Evolutionary conservation across 2,329 filamentous ascomycete species (phyloP).

Genomic region (Nemania sp.): DNA sequence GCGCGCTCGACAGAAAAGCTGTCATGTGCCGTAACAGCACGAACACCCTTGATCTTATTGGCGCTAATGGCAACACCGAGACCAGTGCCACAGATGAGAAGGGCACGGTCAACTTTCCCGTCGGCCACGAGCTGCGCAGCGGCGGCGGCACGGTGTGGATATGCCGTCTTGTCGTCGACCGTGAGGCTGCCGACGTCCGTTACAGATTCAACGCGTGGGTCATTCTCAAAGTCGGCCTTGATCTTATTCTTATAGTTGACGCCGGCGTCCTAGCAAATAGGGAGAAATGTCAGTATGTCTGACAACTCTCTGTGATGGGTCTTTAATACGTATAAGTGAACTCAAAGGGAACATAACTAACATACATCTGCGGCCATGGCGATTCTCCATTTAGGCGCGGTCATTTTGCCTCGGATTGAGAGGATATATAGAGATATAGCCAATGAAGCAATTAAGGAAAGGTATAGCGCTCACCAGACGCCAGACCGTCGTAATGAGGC

Average conservation of each 20-base stretch:
- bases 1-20: conserved; percentile 85
- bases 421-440: background rate
- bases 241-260: conserved; percentile 82
- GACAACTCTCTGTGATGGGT: background rate
- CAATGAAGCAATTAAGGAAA: background rate
- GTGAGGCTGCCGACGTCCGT: conserved; percentile 79
- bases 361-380: conserved; percentile 66
- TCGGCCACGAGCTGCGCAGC: conserved; percentile 73
- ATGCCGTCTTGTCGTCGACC: conserved; percentile 79
- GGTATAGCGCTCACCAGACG: background rate
- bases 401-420: conserved; percentile 52
- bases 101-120: conserved; percentile 78
- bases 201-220: conserved; percentile 74
- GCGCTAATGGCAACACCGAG: conserved; percentile 89
- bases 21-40: conserved; percentile 91
- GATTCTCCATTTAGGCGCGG: conserved; percentile 63
- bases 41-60: conserved; percentile 86
- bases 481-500: background rate
- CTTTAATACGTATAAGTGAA: background rate
- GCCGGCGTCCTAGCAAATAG: conserved; percentile 71
- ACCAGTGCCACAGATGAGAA: conserved; percentile 87
- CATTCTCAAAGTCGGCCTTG: conserved; percentile 76
- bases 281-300: conserved; percentile 16
- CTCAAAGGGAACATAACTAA: background rate
- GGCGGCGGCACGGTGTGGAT: conserved; percentile 81